Conservation (phyloP, 805 yeast genomes). For the Candida germanica region DNA sequence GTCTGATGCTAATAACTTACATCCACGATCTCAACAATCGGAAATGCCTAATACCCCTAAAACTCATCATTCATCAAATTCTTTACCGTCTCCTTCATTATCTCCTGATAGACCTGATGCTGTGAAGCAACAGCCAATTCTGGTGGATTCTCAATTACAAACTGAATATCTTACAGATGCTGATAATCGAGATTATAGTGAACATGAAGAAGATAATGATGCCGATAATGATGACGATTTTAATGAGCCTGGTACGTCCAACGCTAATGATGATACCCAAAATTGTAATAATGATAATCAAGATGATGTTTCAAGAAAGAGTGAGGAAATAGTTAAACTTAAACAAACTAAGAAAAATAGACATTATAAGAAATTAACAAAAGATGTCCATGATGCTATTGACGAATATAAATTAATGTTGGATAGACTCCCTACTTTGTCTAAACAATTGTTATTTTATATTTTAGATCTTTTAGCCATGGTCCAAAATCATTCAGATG, state of each 20-base stretch:
- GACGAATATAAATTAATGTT: slow-evolving; percentile 69
- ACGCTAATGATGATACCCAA: slow-evolving; percentile 9
- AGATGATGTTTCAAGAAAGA: slow-evolving; percentile 2
- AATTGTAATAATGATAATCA: neutral
- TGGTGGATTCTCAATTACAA: neutral
- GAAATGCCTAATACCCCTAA: neutral
- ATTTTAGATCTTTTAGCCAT: slow-evolving; percentile 81
- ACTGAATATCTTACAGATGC: neutral
- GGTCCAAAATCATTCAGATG: slow-evolving; percentile 73
- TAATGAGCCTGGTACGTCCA: slow-evolving; percentile 3
- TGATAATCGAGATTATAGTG: neutral
- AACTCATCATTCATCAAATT: neutral
- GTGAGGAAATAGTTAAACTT: slow-evolving; percentile 3
- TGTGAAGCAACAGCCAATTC: neutral
- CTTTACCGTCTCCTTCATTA: slow-evolving; percentile 6
- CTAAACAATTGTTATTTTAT: slow-evolving; percentile 81
- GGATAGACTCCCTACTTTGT: slow-evolving; percentile 66
- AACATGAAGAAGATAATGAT: neutral
- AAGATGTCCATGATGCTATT: slow-evolving; percentile 66
- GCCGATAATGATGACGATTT: slow-evolving; percentile 6
- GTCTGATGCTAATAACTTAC: neutral
- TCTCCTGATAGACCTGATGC: slow-evolving; percentile 5
- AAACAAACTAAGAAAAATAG: slow-evolving; percentile 32
- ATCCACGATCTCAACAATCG: neutral
- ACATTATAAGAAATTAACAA: slow-evolving; percentile 55